Evolutionary conservation across 2,329 filamentous ascomycete species (phyloP), one percentile per base, ranked within the genome.

Genomic region (Ophiocordyceps camponoti-leonardi): DNA sequence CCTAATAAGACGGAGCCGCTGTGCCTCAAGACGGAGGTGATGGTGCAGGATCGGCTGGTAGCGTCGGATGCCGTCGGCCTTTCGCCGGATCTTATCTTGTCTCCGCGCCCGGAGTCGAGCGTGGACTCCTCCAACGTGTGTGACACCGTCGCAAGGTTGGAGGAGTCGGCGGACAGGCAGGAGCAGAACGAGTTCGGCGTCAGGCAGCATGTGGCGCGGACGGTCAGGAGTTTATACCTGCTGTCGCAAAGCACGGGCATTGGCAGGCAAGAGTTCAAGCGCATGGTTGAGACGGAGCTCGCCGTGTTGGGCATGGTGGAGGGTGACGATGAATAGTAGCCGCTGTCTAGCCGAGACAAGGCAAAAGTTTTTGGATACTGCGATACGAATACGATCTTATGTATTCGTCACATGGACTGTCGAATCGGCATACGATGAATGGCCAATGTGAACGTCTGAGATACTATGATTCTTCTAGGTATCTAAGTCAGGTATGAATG

Each of bases 151-250:
- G 80, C 81, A 48, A 75, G 69, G 54, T 68, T 79, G 26, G 75
- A 80, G 52, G 69, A 71, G 43, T 67, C 65, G 16, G 75, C 73
- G 2, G 69, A 67, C 37, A 68, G 67, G 50, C 72, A 73, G 52
- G 75, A 78, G 48, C 74, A 79, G 53, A 76, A 69, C 46, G 82
- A 87, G 61, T 74, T 82, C 46, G 83, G 79, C 14, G 76, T 92
- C 46, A 83, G 83, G 61, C 81, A 87, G 61, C 84, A 90, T 61
- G 78, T 92, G 41, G 80, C 79, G 33, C 79, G 81, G 10, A 83
- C 79, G 56, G 74, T 92, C 46, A 82, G 85, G 67, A 87, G 81
- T 59, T 61, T 92, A 51, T 90, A 78, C 59, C 64, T 82, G 51
- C 63, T 92, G 49, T 79, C 83, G 22, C 74, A 73, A 40, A 72